phyloP scores from a whole-genome alignment of 768 basidiomycete species.

The Collybia sordida region DNA sequence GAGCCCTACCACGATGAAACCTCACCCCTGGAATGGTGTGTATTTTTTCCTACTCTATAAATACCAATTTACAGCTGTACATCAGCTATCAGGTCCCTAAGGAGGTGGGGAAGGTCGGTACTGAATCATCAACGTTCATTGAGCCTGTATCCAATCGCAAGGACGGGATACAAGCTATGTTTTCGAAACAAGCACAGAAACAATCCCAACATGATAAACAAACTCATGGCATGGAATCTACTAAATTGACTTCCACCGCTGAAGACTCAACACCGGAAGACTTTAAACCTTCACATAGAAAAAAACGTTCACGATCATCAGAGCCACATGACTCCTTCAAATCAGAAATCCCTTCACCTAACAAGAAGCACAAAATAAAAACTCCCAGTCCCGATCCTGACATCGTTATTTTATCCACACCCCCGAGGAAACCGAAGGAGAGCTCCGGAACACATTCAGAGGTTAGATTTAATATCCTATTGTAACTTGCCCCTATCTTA shows the following conservation, averaged over 20 bases:
- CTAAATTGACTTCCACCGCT: no score
- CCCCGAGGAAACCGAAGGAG: not conserved
- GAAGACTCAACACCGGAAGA: no score
- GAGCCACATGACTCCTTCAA: not conserved
- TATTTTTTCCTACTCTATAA: not conserved
- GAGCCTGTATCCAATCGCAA: constrained; percentile 76
- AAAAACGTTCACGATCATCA: no score
- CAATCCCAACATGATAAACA: not conserved
- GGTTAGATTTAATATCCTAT: no score
- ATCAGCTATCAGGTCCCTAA: constrained; percentile 82
- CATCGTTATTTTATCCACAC: not conserved
- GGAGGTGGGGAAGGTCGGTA: constrained; percentile 90
- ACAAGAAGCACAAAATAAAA: constrained; percentile 7
- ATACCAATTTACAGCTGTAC: not conserved
- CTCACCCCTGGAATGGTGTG: constrained; percentile 68
- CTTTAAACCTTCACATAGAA: no score
- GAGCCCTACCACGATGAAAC: constrained; percentile 53
- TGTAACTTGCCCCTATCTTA: no score
- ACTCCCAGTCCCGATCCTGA: constrained; percentile 1
- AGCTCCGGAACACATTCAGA: not conserved
- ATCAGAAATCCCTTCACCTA: not conserved
- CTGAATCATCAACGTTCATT: constrained; percentile 79
- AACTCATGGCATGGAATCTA: no score
- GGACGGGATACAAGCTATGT: constrained; percentile 86
- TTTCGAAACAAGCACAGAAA: constrained; percentile 54